Base-by-base conservation (phyloP, 2,329 filamentous ascomycete species). In the Geosmithia putterillii region DNA sequence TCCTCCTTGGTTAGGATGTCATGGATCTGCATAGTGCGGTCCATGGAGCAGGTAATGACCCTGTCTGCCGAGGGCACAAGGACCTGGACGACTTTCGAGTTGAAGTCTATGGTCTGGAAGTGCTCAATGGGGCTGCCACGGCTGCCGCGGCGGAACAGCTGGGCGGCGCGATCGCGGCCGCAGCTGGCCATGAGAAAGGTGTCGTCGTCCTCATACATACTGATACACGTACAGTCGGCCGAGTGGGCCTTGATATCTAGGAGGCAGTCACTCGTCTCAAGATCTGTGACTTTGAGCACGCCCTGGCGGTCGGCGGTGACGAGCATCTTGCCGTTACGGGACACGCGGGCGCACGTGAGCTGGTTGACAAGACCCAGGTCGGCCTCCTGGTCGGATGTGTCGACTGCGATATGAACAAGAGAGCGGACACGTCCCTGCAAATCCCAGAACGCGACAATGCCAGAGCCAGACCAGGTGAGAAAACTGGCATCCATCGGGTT, bases 41-140 rank as follows among this genome's bases (percentile, higher is more conserved):
- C 92, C 41, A 87, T 72, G 2, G 90, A 95, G 53, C 83, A 89
- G 1, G 92, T 95, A 18, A 96, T 71, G 38, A 96, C 65, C 48
- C 73, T 81, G 57, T 87, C 76, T 37, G 82, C 74, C 3, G 83
- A 76, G 45, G 94, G 87, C 8, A 89, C 70, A 22, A 95, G 65
- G 22, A 71, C 71, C 55, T 81, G 80, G 44, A 75, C 82, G 17
- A 98, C 89, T 49, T 86, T 85, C 19, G 88, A 86, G 23, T 88
- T 80, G 60, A 96, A 94, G 52, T 98, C 90, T 44, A 96, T 75
- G 0, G 92, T 98, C 59, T 98, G 92, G 42, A 95, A 76, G 45
- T 95, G 75, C 45, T 84, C 76, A 60, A 94, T 83, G 28, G 28
- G n/a, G 3, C 62, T 63, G 2, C 77, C 73, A 12, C 62, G 67